Conservation (phyloP, 2,329 filamentous ascomycete species). For the Colletotrichum tropicicola region DNA sequence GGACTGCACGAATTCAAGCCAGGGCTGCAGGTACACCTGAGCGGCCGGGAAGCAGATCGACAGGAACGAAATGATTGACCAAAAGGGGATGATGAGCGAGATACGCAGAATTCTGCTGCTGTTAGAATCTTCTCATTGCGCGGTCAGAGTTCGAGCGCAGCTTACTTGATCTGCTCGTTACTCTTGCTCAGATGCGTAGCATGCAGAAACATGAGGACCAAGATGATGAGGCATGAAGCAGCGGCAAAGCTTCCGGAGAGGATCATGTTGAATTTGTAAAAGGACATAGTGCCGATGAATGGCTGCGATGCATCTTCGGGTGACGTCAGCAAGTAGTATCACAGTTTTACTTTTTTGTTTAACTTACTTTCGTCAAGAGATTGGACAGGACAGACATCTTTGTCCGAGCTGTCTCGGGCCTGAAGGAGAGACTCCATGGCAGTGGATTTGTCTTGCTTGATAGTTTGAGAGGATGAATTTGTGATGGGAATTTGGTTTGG, state of each 20-base stretch:
- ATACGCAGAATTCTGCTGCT: conserved; percentile 47
- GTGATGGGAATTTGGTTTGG: too few species aligned
- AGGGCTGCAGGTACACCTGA: conserved; percentile 49
- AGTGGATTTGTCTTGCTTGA: not conserved
- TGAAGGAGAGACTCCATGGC: not conserved
- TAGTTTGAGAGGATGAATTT: too few species aligned
- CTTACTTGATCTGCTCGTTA: conserved; percentile 48
- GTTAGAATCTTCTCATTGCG: not conserved
- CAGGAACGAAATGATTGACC: conserved; percentile 49
- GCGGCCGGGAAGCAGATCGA: conserved; percentile 45
- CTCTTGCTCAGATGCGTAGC: conserved; percentile 50
- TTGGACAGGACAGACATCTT: conserved; percentile 7
- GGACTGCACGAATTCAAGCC: conserved; percentile 48
- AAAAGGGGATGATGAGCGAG: conserved; percentile 47
- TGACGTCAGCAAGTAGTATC: not conserved
- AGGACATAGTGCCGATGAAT: conserved; percentile 21
- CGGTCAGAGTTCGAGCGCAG: not conserved
- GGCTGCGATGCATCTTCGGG: not conserved
- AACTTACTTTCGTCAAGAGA: conserved; percentile 9
- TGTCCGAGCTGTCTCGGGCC: not conserved
- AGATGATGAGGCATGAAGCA: conserved; percentile 39
- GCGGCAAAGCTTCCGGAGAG: conserved; percentile 44
- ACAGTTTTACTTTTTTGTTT: not conserved
- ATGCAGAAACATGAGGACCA: conserved; percentile 43
- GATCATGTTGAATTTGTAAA: conserved; percentile 43